Base-by-base conservation (phyloP, 257 asterid genomes). In the Solanum tarijense region DNA sequence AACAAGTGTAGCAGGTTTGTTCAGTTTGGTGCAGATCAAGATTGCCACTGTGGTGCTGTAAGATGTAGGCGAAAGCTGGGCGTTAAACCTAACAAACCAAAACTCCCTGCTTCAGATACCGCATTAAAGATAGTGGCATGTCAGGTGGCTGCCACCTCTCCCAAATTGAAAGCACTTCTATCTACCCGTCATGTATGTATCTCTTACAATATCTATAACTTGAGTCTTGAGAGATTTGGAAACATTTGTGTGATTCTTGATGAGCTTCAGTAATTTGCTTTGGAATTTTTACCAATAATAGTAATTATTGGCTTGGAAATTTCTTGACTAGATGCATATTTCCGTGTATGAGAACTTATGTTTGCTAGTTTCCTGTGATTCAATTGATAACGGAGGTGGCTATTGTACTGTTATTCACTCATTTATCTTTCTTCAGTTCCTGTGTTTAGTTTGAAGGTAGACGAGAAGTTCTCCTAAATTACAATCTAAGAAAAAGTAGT, bases 21-120 rank as follows among this genome's bases (percentile, higher is more conserved):
- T 92, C 99, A 97, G 89, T 97, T 97, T 92, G 99, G 99, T 88
- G 99, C 99, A 90, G 99, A 97, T 93, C 98, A 97, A 92, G 96
- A 95, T 92, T 97, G 99, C 91, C 91, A 93, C 89, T 97, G 99
- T 89, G 99, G 99, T 89, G 98, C 99, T 87, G 91, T 72, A 58
- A 92, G 93, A 87, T 97, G 99, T 90, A 92, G 98, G 87, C 93
- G 89, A 91, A 97, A 96, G 93, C 96, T 97, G 78, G 99, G 99
- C 21, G 96, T 94, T 65, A 97, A 94, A 90, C 95, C 96, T 75
- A 93, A 90, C 87, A 96, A 94, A 89, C 92, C 91, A 78, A 97
- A 94, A 88, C 86, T 89, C 48, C 90, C 93, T 86, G 90, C 98
- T 89, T 93, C 96, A 83, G 98, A 94, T 91, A 94, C 98, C 91